Evolutionary conservation across 2,329 filamentous ascomycete genomes (phyloP).

Genomic region (Hawksworthiomyces lignivorus): DNA sequence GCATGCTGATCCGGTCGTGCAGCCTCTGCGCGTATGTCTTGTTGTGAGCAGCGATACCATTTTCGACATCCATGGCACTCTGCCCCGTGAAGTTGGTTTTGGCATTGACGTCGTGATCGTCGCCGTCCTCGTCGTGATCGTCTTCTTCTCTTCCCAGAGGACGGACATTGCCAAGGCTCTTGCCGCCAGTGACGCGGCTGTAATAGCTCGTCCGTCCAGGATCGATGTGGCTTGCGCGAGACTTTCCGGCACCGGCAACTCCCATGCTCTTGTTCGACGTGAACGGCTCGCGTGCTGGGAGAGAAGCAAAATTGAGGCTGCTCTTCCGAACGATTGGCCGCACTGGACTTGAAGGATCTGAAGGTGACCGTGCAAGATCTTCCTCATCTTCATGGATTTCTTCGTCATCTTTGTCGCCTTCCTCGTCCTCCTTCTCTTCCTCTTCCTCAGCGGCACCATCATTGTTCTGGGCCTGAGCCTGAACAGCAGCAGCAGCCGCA

Average conservation of each 20-base stretch:
- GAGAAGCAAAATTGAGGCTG: conserved; percentile 86
- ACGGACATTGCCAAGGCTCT: conserved; percentile 52
- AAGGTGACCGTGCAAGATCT: conserved; percentile 29
- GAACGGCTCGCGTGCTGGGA: conserved; percentile 85
- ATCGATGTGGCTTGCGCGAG: conserved; percentile 72
- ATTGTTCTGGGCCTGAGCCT: not conserved
- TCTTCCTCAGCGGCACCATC: not conserved
- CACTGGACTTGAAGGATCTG: conserved; percentile 66
- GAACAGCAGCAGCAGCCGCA: not conserved
- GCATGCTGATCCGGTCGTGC: conserved; percentile 81
- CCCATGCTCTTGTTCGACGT: conserved; percentile 77
- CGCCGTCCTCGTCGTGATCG: conserved; percentile 36
- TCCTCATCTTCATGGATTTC: conserved; percentile 1
- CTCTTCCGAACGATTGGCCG: conserved; percentile 80
- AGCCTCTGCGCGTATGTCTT: conserved; percentile 91
- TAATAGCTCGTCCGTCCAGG: conserved; percentile 66
- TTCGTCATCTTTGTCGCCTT: not conserved
- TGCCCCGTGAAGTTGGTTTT: conserved; percentile 31
- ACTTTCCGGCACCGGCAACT: conserved; percentile 43
- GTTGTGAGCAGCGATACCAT: conserved; percentile 54
- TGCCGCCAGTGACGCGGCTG: conserved; percentile 63
- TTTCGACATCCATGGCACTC: conserved; percentile 39
- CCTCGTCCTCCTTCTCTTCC: not conserved
- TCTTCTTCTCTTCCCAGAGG: conserved; percentile 26
- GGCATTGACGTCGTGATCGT: conserved; percentile 47